Percentiles rank a stretch among this genome's conserved stretches.
phyloP scores from a whole-genome alignment of 192 early-diverging fungal genomes.

The Backusella tuberculispora region DNA sequence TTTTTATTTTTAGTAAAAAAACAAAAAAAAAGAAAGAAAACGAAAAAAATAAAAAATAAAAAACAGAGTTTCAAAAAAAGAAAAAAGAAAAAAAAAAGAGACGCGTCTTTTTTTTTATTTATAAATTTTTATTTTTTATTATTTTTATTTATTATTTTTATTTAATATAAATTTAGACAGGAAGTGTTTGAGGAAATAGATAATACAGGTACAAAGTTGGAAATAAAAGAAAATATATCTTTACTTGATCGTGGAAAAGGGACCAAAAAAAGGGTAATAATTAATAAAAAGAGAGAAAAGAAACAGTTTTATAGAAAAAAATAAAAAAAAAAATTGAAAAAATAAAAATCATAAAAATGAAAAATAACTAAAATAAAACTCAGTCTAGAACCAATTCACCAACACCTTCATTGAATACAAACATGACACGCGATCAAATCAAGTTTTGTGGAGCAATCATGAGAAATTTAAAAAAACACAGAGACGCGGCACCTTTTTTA shows the following conservation, averaged over 20 bases:
- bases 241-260: constrained; percentile 8
- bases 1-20: neutral
- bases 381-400: constrained; percentile 28
- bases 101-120: neutral
- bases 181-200: constrained; percentile 13
- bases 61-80: neutral
- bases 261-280: neutral
- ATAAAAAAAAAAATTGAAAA: neutral
- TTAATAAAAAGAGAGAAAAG: neutral
- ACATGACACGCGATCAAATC: constrained; percentile 80
- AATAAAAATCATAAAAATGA: too few species aligned
- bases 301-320: neutral
- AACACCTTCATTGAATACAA: constrained; percentile 37
- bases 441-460: constrained; percentile 82
- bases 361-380: constrained; percentile 14
- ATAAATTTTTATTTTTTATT: too few species aligned
- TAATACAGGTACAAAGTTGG: neutral
- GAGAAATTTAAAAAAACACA: constrained; percentile 74
- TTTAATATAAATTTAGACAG: neutral
- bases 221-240: constrained; percentile 15
- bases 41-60: neutral
- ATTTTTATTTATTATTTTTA: too few species aligned
- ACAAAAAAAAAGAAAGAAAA: neutral
- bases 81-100: neutral
- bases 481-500: constrained; percentile 86